Evolutionary conservation across 129 eudicot species (phyloP).

Genomic region (Apium graveolens): DNA sequence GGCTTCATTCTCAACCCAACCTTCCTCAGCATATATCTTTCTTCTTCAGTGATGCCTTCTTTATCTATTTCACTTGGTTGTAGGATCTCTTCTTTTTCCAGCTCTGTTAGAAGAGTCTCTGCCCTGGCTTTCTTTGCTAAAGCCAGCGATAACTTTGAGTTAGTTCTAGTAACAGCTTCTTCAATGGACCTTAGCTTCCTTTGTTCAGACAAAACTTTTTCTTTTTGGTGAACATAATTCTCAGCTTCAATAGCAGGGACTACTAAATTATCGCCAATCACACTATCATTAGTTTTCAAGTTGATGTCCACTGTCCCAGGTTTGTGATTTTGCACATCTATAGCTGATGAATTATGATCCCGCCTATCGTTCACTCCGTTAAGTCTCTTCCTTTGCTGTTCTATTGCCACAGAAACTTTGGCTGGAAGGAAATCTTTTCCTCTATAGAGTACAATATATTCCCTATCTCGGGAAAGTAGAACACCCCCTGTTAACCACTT

Average conservation of each 20-base stretch:
- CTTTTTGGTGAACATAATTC: conserved; percentile 25
- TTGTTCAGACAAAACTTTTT: conserved; percentile 26
- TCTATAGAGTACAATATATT: conserved; percentile 68
- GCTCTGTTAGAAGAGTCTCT: conserved; percentile 66
- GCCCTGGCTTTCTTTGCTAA: conserved; percentile 66
- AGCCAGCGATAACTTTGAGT: conserved; percentile 60
- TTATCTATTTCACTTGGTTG: conserved; percentile 54
- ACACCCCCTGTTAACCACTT: conserved; percentile 88
- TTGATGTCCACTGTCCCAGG: neutral
- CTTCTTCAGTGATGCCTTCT: conserved; percentile 96
- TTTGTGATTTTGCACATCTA: conserved; percentile 10
- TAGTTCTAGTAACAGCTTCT: conserved; percentile 44
- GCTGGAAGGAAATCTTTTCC: conserved; percentile 95
- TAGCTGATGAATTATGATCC: conserved; percentile 18
- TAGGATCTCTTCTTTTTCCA: conserved; percentile 46
- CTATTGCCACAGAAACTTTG: conserved; percentile 78
- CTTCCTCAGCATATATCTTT: conserved; percentile 81
- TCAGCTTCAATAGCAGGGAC: conserved; percentile 24
- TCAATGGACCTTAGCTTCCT: conserved; percentile 47
- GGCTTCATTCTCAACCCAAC: conserved; percentile 82
- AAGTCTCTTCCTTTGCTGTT: conserved; percentile 56
- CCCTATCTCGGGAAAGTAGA: conserved; percentile 72
- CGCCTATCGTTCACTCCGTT: conserved; percentile 21
- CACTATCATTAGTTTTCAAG: conserved; percentile 14
- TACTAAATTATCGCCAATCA: conserved; percentile 14